Conservation (phyloP, 163 green algal species). For the Chlorella variabilis region DNA sequence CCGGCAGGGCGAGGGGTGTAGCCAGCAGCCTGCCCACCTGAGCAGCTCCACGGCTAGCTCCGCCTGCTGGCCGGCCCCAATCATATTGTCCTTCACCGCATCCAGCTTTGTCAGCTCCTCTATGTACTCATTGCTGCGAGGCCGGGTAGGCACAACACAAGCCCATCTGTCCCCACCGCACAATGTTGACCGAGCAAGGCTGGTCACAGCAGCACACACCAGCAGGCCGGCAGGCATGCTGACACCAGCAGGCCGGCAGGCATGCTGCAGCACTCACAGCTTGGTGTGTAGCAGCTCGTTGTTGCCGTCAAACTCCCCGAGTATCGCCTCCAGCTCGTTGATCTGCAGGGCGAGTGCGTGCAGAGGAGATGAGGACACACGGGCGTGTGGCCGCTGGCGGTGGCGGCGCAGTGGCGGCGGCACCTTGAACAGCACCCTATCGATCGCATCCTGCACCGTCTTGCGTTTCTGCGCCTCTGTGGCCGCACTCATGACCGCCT, state of each 20-base stretch:
- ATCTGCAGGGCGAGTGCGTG: slow-evolving; percentile 7
- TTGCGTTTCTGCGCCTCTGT: slow-evolving; percentile 20
- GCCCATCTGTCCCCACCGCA: no score
- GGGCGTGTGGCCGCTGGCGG: no score
- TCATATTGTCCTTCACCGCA: slow-evolving; percentile 13
- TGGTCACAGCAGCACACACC: no score
- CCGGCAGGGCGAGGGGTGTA: no score
- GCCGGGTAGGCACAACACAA: no score
- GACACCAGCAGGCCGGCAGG: background rate
- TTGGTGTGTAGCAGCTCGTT: slow-evolving; percentile 34
- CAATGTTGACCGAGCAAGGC: no score
- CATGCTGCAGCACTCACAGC: slow-evolving; percentile 14
- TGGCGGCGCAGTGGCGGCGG: no score
- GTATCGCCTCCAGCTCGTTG: slow-evolving; percentile 34
- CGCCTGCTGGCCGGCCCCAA: background rate
- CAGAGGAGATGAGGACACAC: no score
- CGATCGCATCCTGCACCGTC: slow-evolving; percentile 10
- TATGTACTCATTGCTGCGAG: slow-evolving; percentile 27
- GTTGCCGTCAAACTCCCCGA: slow-evolving; percentile 17
- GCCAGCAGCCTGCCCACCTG: background rate
- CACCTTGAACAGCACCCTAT: slow-evolving; percentile 20
- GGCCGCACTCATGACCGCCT: background rate
- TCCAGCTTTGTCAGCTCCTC: slow-evolving; percentile 13
- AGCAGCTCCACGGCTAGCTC: slow-evolving; percentile 31
- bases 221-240: background rate